phyloP scores from a whole-genome alignment of 1,139 yeast genomes.

The Geotrichum reessii region DNA sequence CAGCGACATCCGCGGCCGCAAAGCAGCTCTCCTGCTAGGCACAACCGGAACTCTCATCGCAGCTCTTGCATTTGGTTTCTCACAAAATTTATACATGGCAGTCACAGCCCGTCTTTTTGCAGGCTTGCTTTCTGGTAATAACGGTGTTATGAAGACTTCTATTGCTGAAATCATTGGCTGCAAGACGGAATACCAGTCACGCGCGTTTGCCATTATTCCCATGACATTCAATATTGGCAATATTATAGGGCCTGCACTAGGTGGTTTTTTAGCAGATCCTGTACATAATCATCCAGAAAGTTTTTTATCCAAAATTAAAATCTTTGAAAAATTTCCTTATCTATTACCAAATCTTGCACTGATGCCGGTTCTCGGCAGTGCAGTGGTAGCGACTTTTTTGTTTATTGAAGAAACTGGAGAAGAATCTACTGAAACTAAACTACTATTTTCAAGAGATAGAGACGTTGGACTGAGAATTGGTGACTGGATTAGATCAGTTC shows the following conservation, averaged over 20 bases:
- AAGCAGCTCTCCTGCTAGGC: constrained; percentile 48
- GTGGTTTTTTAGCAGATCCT: constrained; percentile 37
- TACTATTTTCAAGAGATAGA: constrained; percentile 42
- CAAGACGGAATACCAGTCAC: constrained; percentile 48
- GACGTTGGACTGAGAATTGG: constrained; percentile 41
- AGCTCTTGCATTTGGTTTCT: constrained; percentile 48
- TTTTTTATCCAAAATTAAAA: constrained; percentile 13
- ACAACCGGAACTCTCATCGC: constrained; percentile 47
- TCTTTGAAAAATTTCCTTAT: constrained; percentile 47
- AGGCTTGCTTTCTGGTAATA: constrained; percentile 55
- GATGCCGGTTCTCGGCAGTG: constrained; percentile 35
- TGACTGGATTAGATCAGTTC: constrained; percentile 14
- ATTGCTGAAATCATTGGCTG: constrained; percentile 55
- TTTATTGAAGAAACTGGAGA: constrained; percentile 54
- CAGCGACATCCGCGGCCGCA: constrained; percentile 51
- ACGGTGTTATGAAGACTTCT: constrained; percentile 53
- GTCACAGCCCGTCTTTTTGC: constrained; percentile 46
- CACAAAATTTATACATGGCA: constrained; percentile 48
- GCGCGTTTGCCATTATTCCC: constrained; percentile 56
- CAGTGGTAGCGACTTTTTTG: constrained; percentile 41
- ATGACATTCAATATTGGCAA: constrained; percentile 53
- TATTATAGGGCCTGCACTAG: constrained; percentile 47
- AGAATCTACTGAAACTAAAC: constrained; percentile 33
- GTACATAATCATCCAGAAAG: constrained; percentile 27
- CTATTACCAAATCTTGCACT: constrained; percentile 57